Base-by-base conservation (phyloP, 768 basidiomycete species). In the Dacryopinax primogenitus region DNA sequence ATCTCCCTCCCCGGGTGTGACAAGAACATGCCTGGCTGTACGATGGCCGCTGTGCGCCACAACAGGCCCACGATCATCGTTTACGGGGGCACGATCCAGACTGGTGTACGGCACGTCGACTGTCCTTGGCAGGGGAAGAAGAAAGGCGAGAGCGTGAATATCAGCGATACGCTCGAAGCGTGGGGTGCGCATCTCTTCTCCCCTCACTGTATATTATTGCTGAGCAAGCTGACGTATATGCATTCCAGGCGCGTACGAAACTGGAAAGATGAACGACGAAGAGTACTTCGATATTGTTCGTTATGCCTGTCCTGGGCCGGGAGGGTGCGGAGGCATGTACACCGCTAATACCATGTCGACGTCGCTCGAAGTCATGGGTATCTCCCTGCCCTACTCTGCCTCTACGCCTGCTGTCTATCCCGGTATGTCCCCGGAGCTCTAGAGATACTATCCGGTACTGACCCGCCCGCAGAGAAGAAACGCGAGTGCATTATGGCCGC, bases 281-380 rank as follows among this genome's bases (percentile, higher is more conserved):
- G 82, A 93, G 72, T 81, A 87, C 32, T 83, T 90, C 68, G 91
- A 94, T 68, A 89, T 92, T 58, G 84, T 93, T 37, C 83, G 86
- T 36, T 84, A 92, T 75, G 85, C 90, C 33, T 93, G 91, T 71
- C 90, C 91, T 16, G 88, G 88, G 11, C 77, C 88, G 16, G 91
- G 91, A 37, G 88, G 86, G 26, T 92, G 90, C 69, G 90, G 90
- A 32, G 90, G 89, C 15, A 92, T 92, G 90, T 92, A 85, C 72
- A 91, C 90, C 9, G 90, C 91, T 34, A 92, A 92, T 70, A 92
- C 90, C 0, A 92, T 92, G 90, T 88, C 87, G 67, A 86, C 87
- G 41, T 86, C 82, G 18, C 78, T 93, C 33, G 91, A 92, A 73
- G 88, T 84, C 3, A 79, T 94, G 64, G 92, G 91, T 28, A 85